These are phyloP conservation scores for Colletotrichum trifolii DNA, from an alignment of 2,329 filamentous ascomycete genomes.

Conservation along the genomic window DNA sequence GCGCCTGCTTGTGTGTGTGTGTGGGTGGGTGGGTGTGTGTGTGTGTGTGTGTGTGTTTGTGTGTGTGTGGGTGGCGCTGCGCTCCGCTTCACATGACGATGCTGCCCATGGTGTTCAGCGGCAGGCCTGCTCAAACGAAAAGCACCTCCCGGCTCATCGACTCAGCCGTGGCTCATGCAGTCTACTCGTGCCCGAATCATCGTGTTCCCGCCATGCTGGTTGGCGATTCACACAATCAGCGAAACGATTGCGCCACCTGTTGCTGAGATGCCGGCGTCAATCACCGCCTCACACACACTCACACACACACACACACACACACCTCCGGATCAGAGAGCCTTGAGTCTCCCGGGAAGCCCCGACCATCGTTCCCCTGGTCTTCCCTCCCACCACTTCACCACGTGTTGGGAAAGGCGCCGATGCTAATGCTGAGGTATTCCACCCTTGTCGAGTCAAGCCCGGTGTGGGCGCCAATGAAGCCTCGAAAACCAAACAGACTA, in stretches of 20 bases:
- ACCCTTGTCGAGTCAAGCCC: constrained; percentile 11
- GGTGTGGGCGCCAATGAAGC: constrained; percentile 4
- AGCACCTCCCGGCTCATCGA: constrained; percentile 18
- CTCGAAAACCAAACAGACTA: neutral
- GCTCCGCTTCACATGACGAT: neutral
- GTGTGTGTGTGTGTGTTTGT: too few species aligned
- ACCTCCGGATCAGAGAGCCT: neutral
- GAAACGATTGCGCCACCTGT: constrained; percentile 18
- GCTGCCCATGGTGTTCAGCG: neutral
- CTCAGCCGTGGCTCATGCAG: constrained; percentile 11
- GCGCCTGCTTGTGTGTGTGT: too few species aligned
- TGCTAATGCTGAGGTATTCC: neutral
- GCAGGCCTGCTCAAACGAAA: constrained; percentile 15
- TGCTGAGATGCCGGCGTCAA: constrained; percentile 6
- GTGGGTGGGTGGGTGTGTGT: too few species aligned
- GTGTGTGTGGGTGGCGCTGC: neutral
- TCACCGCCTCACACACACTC: neutral
- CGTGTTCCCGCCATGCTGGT: neutral
- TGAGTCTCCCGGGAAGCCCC: too few species aligned
- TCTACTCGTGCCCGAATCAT: neutral
- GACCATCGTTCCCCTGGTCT: constrained; percentile 3
- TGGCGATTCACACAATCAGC: constrained; percentile 12
- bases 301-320: neutral
- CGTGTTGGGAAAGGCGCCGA: constrained; percentile 10
- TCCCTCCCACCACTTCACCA: neutral